Percentiles rank a stretch among this genome's conserved stretches.
These are phyloP conservation scores for Colletotrichum chrysophilum DNA, from an alignment of 2,329 filamentous ascomycete genomes.

Conservation along the genomic window DNA sequence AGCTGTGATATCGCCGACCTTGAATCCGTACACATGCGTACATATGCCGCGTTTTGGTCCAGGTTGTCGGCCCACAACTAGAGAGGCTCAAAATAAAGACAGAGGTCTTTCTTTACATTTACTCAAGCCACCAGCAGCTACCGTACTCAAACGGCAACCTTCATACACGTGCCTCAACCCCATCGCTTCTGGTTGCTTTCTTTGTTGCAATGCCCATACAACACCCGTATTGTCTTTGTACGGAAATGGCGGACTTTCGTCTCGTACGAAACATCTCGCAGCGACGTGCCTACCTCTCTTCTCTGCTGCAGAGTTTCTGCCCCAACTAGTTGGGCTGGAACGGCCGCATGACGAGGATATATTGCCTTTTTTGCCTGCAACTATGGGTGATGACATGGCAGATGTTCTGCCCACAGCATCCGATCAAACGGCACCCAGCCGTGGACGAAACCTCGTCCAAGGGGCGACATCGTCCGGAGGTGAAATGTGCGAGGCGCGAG, in stretches of 20 bases:
- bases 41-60: background rate
- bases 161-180: background rate
- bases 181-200: background rate
- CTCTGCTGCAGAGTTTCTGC: background rate
- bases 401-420: conserved; percentile 1
- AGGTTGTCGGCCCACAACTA: background rate
- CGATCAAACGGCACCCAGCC: conserved; percentile 6
- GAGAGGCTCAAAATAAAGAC: background rate
- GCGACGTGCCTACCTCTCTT: background rate
- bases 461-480: background rate
- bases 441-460: background rate
- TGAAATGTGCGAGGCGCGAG: background rate
- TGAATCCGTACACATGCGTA: background rate
- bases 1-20: background rate
- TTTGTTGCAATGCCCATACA: background rate
- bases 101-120: background rate
- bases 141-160: background rate
- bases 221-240: background rate
- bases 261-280: background rate
- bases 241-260: background rate
- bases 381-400: background rate
- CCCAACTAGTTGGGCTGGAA: background rate
- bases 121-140: background rate
- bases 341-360: background rate
- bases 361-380: background rate